Base-by-base conservation (phyloP, 805 yeast genomes). In the Candida ulmi region DNA sequence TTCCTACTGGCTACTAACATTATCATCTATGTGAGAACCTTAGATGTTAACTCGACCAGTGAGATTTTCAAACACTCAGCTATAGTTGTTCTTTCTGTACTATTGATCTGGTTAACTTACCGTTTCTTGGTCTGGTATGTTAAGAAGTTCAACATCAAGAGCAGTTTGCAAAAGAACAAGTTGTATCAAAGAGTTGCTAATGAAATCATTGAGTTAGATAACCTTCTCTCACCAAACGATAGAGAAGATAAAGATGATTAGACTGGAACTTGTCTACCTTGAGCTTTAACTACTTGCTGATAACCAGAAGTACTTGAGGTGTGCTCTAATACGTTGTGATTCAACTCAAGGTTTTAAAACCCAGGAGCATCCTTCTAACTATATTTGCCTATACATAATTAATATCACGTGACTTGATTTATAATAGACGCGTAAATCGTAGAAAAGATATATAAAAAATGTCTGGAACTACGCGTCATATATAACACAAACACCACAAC, bases 1-100 rank as follows among this genome's bases (percentile, higher is more conserved):
- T 61, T 65, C 45, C 42, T 63, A 3, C 46, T 64, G 15, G 65
- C 64, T 11, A 62, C 63, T 7, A 54, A 61, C 37, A 55, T 61
- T 31, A 53, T 63, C 30, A 56, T 65, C 33, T 60, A 62, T 27
- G 45, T 55, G 23, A 57, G 68, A 44, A 62, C 68, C 5, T 44
- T 63, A 28, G 51, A 54, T 15, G 47, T 50, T 15, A 51, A 45
- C 7, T 44, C 46, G 4, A 46, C 36, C 2, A 17, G 31, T 18
- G 54, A 51, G 28, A 37, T 52, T 7, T 42, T 41, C 12, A 37
- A 30, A 9, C 56, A 54, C 16, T 42, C 53, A 1, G 41, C 43
- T 6, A 31, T 47, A 9, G 43, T 52, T 13, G 15, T 44, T 11
- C 28, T 48, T 3, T 50, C 51, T 21, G 1, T 44, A 1, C 33